A percentile compares a stretch with the other conserved stretches of the same genome.
Evolutionary conservation across 768 basidiomycete genomes (phyloP).

Genomic region (Omphalotus guepiniiformis): DNA sequence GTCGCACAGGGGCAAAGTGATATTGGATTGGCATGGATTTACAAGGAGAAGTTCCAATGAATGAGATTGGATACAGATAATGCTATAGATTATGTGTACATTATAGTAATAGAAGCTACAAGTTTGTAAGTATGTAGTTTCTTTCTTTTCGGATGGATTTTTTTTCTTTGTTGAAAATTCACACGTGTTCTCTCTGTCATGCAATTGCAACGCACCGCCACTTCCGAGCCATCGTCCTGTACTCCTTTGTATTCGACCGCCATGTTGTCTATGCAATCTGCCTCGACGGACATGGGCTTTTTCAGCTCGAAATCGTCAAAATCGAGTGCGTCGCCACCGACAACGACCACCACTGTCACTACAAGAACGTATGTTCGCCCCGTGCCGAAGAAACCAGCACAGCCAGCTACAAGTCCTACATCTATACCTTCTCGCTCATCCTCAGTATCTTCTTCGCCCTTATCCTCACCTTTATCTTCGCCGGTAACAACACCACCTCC

Average conservation of each 20-base stretch:
- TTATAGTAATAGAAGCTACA: background rate
- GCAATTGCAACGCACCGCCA: constrained; percentile 8
- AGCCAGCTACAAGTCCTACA: background rate
- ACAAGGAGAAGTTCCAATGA: constrained; percentile 77
- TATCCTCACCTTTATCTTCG: constrained; percentile 6
- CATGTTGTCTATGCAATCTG: constrained; percentile 2
- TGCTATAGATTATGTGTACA: background rate
- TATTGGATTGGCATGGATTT: constrained; percentile 86
- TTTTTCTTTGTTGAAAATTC: background rate
- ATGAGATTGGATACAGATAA: background rate
- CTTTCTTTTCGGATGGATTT: background rate
- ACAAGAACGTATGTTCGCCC: background rate
- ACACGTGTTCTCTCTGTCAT: background rate
- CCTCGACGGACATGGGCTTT: constrained; percentile 9
- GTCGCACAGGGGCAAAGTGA: constrained; percentile 73
- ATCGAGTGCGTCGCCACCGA: background rate
- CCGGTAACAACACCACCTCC: background rate
- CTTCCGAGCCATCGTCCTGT: background rate
- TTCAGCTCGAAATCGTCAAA: constrained; percentile 5
- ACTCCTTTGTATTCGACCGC: background rate
- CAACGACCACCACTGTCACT: background rate
- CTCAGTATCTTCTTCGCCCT: constrained; percentile 3
- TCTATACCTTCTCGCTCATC: constrained; percentile 3
- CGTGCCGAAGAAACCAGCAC: background rate
- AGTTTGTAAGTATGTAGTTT: background rate